These are phyloP conservation scores for Coemansia sp. DNA, from an alignment of 192 early-diverging fungal genomes.

Conservation along the genomic window DNA sequence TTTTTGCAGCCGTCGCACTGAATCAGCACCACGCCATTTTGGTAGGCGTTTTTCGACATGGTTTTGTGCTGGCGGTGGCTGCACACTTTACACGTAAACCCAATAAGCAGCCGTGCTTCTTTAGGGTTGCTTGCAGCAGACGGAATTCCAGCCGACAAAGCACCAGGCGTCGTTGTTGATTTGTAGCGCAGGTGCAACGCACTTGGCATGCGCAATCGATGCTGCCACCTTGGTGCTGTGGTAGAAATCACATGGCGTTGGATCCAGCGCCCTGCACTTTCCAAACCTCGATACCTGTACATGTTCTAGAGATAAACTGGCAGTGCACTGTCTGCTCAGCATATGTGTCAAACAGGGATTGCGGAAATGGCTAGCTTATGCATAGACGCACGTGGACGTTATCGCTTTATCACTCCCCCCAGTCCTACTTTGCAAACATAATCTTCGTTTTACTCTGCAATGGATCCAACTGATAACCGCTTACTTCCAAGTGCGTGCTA, in stretches of 20 bases:
- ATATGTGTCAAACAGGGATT: too few relatives aligned
- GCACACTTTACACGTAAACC: conserved; percentile 96
- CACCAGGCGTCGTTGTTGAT: conserved; percentile 9
- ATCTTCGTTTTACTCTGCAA: neutral
- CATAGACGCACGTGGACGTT: too few relatives aligned
- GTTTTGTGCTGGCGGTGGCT: conserved; percentile 75
- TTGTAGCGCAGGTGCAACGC: conserved; percentile 4
- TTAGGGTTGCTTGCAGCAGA: conserved; percentile 9
- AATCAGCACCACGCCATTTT: conserved; percentile 91
- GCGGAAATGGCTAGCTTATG: too few relatives aligned
- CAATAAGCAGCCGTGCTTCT: conserved; percentile 66
- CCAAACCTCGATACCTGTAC: too few relatives aligned
- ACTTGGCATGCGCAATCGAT: neutral
- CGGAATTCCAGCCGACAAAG: neutral
- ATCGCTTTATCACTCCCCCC: too few relatives aligned
- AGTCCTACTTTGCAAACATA: neutral
- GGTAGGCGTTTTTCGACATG: conserved; percentile 90
- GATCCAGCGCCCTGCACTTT: too few relatives aligned
- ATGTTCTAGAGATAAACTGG: too few relatives aligned
- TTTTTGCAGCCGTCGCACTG: conserved; percentile 88
- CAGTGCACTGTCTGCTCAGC: too few relatives aligned
- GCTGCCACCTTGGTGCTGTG: too few relatives aligned
- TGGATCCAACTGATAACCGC: conserved; percentile 4
- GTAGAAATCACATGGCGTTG: too few relatives aligned
- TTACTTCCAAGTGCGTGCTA: conserved; percentile 8